Conservation (phyloP, 257 asterid genomes). For the Misopates orontium region DNA sequence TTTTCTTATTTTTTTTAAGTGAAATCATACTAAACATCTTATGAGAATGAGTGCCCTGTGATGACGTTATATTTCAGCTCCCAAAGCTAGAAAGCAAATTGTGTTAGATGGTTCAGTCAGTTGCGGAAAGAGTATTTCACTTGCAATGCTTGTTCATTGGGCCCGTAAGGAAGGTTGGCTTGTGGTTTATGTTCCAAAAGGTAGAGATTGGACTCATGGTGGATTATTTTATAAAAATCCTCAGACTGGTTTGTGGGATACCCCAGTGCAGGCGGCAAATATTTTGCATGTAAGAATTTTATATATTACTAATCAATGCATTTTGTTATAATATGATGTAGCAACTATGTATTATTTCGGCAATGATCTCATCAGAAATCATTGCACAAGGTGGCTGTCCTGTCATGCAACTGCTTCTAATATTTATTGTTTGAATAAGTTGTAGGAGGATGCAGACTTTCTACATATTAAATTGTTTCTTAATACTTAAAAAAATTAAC, state of each 20-base stretch:
- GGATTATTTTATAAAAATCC: conserved; percentile 83
- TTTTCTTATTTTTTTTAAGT: background rate
- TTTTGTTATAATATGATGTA: conserved; percentile 8
- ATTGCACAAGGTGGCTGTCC: background rate
- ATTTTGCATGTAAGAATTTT: conserved; percentile 59
- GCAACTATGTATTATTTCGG: conserved; percentile 10
- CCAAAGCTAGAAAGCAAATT: conserved; percentile 63
- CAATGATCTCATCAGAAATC: conserved; percentile 17
- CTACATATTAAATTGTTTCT: conserved; percentile 7
- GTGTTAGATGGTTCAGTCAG: conserved; percentile 85
- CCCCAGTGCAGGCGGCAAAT: conserved; percentile 84
- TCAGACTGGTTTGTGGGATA: conserved; percentile 81
- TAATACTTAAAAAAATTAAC: conserved; percentile 2
- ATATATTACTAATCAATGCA: background rate
- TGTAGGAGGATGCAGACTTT: background rate
- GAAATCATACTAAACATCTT: conserved; percentile 9
- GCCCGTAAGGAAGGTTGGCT: conserved; percentile 99
- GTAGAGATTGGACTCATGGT: conserved; percentile 92
- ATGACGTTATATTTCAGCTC: conserved; percentile 50
- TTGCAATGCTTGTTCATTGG: conserved; percentile 96
- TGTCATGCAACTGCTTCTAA: background rate
- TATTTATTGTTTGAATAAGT: background rate
- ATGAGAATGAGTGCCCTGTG: conserved; percentile 22
- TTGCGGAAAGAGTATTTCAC: conserved; percentile 90
- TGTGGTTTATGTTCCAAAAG: conserved; percentile 84